phyloP scores from a whole-genome alignment of 1,139 yeast genomes.

The Suhomyces kunorum region DNA sequence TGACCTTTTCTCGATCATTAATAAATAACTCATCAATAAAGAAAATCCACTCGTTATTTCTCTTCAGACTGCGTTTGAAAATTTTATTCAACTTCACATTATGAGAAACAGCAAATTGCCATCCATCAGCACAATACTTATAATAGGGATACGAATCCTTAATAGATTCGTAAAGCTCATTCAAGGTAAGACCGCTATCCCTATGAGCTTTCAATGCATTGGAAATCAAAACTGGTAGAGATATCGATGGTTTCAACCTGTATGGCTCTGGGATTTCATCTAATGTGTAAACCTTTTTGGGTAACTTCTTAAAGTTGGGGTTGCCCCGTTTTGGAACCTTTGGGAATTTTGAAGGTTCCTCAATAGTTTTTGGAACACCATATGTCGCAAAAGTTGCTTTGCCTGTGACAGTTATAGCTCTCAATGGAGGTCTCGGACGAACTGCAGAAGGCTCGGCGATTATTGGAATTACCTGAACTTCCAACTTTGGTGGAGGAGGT shows the following conservation, averaged over 20 bases:
- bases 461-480: slow-evolving; percentile 36
- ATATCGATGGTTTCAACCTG: slow-evolving; percentile 76
- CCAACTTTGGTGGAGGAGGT: slow-evolving; percentile 43
- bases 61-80: slow-evolving; percentile 71
- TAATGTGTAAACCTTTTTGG: slow-evolving; percentile 60
- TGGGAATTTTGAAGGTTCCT: slow-evolving; percentile 40
- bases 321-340: slow-evolving; percentile 47
- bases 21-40: slow-evolving; percentile 83
- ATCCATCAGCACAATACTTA: slow-evolving; percentile 91
- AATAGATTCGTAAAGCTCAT: slow-evolving; percentile 84
- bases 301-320: slow-evolving; percentile 37
- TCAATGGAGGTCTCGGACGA: slow-evolving; percentile 21
- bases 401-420: slow-evolving; percentile 31
- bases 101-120: slow-evolving; percentile 95
- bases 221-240: slow-evolving; percentile 78
- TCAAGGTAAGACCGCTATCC: slow-evolving; percentile 74
- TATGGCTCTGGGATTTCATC: slow-evolving; percentile 88
- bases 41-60: slow-evolving; percentile 92
- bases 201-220: slow-evolving; percentile 70
- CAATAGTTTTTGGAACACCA: slow-evolving; percentile 38
- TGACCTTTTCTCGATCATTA: slow-evolving; percentile 74
- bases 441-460: slow-evolving; percentile 23
- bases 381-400: slow-evolving; percentile 29
- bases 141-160: slow-evolving; percentile 89
- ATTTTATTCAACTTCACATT: slow-evolving; percentile 83